Conservation (phyloP, 2,329 filamentous ascomycete genomes). For the Cytospora schulzeri region DNA sequence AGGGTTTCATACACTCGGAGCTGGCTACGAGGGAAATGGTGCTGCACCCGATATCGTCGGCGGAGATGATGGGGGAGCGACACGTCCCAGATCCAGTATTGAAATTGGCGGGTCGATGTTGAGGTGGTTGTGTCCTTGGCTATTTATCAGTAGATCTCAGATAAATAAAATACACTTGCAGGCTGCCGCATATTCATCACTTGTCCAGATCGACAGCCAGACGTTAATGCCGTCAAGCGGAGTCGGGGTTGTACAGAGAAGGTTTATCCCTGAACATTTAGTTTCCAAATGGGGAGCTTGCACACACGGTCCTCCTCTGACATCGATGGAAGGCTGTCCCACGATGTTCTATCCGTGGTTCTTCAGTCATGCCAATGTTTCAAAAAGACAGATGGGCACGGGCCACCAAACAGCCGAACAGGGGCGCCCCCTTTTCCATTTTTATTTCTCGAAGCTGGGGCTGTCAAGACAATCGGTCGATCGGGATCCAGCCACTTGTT, state of each 20-base stretch:
- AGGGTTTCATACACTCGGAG: slow-evolving; percentile 26
- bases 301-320: neutral
- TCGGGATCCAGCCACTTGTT: neutral
- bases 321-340: neutral
- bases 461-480: neutral
- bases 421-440: neutral
- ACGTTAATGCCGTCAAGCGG: neutral
- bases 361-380: neutral
- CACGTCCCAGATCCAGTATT: slow-evolving; percentile 21
- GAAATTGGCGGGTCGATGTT: slow-evolving; percentile 1
- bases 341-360: neutral
- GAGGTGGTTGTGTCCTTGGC: neutral
- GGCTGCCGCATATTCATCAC: neutral
- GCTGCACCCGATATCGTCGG: slow-evolving; percentile 17
- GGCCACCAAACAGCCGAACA: neutral
- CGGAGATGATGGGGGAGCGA: slow-evolving; percentile 24
- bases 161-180: neutral
- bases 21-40: slow-evolving; percentile 26
- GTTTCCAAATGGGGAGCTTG: neutral
- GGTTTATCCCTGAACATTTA: neutral
- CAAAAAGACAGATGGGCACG: neutral
- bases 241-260: neutral
- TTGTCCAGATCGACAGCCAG: neutral
- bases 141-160: neutral
- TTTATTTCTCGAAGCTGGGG: neutral